These are phyloP conservation scores for Amaranthus palmeri DNA, from an alignment of 148 eudicot genomes.

Conservation along the genomic window DNA sequence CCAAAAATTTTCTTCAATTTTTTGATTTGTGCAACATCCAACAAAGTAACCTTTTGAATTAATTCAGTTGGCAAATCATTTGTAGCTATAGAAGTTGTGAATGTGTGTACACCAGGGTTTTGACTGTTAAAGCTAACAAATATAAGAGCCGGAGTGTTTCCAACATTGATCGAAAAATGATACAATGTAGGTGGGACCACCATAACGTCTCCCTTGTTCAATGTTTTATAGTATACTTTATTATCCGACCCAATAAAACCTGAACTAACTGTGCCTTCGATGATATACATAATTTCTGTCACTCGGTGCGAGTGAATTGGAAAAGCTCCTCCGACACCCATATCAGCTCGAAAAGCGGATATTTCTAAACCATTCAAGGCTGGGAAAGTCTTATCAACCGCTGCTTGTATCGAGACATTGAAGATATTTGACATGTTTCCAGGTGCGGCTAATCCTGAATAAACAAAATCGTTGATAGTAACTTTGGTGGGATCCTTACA, in stretches of 20 bases:
- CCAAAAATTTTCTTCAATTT: conserved; percentile 22
- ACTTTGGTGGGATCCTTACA: conserved; percentile 17
- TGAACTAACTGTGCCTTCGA: conserved; percentile 14
- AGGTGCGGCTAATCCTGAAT: background rate
- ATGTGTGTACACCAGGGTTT: conserved; percentile 5
- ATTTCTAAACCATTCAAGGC: conserved; percentile 24
- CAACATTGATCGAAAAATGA: conserved; percentile 19
- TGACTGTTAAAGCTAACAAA: conserved; percentile 18
- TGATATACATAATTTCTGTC: conserved; percentile 1
- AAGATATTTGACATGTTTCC: conserved; percentile 11
- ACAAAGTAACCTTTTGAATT: background rate
- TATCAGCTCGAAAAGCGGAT: conserved; percentile 11
- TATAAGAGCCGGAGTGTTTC: conserved; percentile 12
- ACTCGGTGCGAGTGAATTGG: conserved; percentile 16
- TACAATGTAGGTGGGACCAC: conserved; percentile 16
- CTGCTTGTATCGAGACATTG: background rate
- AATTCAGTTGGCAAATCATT: conserved; percentile 15
- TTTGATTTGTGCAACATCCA: conserved; percentile 15
- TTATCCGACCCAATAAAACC: conserved; percentile 18
- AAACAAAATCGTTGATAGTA: conserved; percentile 14
- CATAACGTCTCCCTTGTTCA: conserved; percentile 21
- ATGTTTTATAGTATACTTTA: conserved; percentile 17
- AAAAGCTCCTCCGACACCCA: conserved; percentile 20
- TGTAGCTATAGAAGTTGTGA: background rate
- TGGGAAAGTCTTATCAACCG: conserved; percentile 5